phyloP scores from a whole-genome alignment of 805 yeast species.

The Candida adriatica region DNA sequence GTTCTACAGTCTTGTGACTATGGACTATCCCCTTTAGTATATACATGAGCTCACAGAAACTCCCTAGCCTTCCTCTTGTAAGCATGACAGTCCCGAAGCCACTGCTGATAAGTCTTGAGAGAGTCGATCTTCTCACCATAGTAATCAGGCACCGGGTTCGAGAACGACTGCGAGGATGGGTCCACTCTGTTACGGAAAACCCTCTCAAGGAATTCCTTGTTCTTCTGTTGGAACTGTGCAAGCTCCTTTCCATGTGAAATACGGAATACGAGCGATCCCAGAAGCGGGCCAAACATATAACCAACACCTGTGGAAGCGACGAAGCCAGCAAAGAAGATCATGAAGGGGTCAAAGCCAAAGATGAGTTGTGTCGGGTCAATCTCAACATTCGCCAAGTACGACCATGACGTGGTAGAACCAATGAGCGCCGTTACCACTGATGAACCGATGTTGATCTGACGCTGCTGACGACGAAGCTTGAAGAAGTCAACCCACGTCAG shows the following conservation, averaged over 20 bases:
- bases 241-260: conserved; percentile 41
- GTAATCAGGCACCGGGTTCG: conserved; percentile 97
- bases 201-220: conserved; percentile 66
- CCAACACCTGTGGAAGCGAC: conserved; percentile 71
- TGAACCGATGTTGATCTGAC: conserved; percentile 58
- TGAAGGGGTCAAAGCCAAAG: conserved; percentile 84
- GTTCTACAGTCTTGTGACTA: too few relatives aligned
- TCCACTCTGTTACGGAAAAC: conserved; percentile 80
- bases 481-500: conserved; percentile 76
- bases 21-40: too few relatives aligned
- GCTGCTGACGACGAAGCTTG: conserved; percentile 65
- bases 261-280: conserved; percentile 69
- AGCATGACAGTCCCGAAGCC: conserved; percentile 94
- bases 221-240: conserved; percentile 48
- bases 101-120: conserved; percentile 79
- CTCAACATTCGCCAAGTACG: conserved; percentile 69
- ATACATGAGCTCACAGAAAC: conserved; percentile 46
- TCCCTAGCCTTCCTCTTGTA: conserved; percentile 77
- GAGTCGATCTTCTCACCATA: conserved; percentile 95
- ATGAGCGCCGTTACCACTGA: conserved; percentile 61
- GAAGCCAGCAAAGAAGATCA: conserved; percentile 71
- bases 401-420: conserved; percentile 67
- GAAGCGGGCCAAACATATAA: conserved; percentile 71
- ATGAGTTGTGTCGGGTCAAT: conserved; percentile 83
- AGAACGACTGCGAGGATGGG: conserved; percentile 82